Base-by-base conservation (phyloP, 2,329 filamentous ascomycete genomes). In the Metarhizium robertsii region DNA sequence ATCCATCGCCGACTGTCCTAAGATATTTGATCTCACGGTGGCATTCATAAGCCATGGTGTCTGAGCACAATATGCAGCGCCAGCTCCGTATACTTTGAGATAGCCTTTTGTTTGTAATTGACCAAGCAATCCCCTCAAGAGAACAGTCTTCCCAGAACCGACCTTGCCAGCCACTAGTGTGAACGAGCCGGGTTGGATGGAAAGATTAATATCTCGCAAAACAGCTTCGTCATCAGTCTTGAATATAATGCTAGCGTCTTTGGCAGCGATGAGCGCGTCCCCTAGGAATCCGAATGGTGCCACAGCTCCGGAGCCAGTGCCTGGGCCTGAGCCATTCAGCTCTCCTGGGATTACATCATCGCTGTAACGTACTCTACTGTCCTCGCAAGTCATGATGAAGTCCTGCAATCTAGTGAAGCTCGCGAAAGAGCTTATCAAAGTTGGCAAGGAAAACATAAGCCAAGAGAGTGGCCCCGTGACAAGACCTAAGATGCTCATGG, bases 401-500 rank as follows among this genome's bases (percentile, higher is more conserved):
- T 18, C 25, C 20, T 66, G 57, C 6, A 66, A 58, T 18, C 63
- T 58, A 43, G 61, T 58, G 47, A 66, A 66, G 29, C 59, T 60
- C 10, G 59, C 63, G 7, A 65, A 38, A 6, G 60, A 66, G 18
- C 59, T 58, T 18, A 63, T 46, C 55, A 54, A 40, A 40, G 36
- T 6, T 25, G 25, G 25, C 25, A 25, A 25, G 25, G 25, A 25
- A 25, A 25, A 25, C 25, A 25, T 25, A 3, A 25, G 25, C 25
- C 25, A 25, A 25, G 25, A 25, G 3, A 25, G 25, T 25, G 25
- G 25, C 25, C 25, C 25, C 25, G 25, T 25, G 25, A 25, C 25
- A 25, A 25, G 25, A 25, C 25, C 25, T 25, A 25, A 4, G 25
- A 25, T 25, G 25, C 25, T 25, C 25, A 25, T 25, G 25, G 25